Percentiles rank a stretch among this genome's conserved stretches.
These are phyloP conservation scores for Pezicula neosporulosa DNA, from an alignment of 2,329 filamentous ascomycete species.

Conservation along the genomic window DNA sequence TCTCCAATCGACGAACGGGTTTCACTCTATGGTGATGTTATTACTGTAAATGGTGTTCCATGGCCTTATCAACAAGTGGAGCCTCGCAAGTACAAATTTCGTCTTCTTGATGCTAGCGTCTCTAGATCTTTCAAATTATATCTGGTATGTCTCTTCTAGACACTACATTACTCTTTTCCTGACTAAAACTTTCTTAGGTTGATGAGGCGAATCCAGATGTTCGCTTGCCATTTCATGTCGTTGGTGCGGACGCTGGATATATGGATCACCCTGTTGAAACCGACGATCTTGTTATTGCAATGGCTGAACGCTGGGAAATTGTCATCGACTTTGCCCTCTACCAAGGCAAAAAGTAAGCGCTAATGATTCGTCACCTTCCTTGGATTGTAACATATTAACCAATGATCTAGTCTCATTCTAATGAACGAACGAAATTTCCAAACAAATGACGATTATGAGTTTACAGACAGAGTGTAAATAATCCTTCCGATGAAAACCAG, in stretches of 20 bases:
- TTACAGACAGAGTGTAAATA: no score
- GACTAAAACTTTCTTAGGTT: no score
- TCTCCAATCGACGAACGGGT: slow-evolving; percentile 38
- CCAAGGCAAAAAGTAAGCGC: no score
- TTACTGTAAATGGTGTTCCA: slow-evolving; percentile 53
- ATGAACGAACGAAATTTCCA: no score
- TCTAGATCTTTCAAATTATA: slow-evolving; percentile 45
- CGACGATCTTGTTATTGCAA: slow-evolving; percentile 39
- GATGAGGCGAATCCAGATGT: no score
- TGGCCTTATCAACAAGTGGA: slow-evolving; percentile 55
- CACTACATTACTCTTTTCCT: no score
- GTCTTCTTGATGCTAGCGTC: slow-evolving; percentile 48
- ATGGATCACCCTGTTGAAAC: slow-evolving; percentile 39
- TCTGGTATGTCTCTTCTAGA: no score
- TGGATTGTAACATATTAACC: no score
- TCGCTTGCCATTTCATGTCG: slow-evolving; percentile 48
- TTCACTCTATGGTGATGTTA: slow-evolving; percentile 52
- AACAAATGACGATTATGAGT: no score
- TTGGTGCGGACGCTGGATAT: slow-evolving; percentile 51
- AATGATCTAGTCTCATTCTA: no score
- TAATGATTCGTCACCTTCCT: no score
- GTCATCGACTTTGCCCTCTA: slow-evolving; percentile 46
- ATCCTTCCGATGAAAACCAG: no score
- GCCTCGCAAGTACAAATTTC: slow-evolving; percentile 55
- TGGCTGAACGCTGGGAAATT: slow-evolving; percentile 56